phyloP scores from a whole-genome alignment of 2,329 filamentous ascomycete genomes.

The Xylariaceae sp. region DNA sequence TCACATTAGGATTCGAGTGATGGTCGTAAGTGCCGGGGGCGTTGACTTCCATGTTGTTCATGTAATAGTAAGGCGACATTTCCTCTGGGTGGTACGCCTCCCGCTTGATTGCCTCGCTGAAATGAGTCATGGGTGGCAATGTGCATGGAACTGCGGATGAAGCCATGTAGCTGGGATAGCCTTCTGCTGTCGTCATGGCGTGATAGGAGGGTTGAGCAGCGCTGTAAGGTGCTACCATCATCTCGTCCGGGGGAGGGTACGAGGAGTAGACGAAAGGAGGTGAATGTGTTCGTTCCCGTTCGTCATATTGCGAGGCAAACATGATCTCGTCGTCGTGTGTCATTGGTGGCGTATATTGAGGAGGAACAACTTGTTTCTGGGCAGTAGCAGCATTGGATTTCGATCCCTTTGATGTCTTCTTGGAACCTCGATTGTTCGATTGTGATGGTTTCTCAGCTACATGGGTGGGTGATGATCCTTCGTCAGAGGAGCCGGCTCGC shows the following conservation, averaged over 20 bases:
- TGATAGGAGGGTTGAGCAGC: constrained; percentile 50
- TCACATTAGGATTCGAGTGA: constrained; percentile 70
- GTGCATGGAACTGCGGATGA: constrained; percentile 55
- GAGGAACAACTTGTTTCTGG: constrained; percentile 41
- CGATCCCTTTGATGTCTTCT: constrained; percentile 47
- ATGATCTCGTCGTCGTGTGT: constrained; percentile 61
- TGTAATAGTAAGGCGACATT: constrained; percentile 57
- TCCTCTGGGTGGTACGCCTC: constrained; percentile 56
- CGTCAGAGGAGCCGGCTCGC: constrained; percentile 59
- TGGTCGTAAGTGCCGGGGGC: constrained; percentile 60
- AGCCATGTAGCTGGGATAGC: constrained; percentile 55
- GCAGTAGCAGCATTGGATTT: constrained; percentile 25
- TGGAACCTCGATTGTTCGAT: constrained; percentile 31
- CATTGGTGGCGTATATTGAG: constrained; percentile 61
- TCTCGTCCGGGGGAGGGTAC: constrained; percentile 64
- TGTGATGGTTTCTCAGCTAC: constrained; percentile 38
- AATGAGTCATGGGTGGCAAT: constrained; percentile 62
- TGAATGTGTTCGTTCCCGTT: constrained; percentile 65
- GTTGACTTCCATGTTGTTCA: constrained; percentile 62
- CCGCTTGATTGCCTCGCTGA: constrained; percentile 63
- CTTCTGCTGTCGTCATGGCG: constrained; percentile 46
- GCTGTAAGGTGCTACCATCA: constrained; percentile 57
- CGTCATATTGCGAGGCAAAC: constrained; percentile 58
- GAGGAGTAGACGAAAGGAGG: constrained; percentile 66
- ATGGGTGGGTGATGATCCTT: constrained; percentile 28